These are phyloP conservation scores for Pythium coloratum DNA, from an alignment of 352 stramenopile genomes.

Conservation along the genomic window DNA sequence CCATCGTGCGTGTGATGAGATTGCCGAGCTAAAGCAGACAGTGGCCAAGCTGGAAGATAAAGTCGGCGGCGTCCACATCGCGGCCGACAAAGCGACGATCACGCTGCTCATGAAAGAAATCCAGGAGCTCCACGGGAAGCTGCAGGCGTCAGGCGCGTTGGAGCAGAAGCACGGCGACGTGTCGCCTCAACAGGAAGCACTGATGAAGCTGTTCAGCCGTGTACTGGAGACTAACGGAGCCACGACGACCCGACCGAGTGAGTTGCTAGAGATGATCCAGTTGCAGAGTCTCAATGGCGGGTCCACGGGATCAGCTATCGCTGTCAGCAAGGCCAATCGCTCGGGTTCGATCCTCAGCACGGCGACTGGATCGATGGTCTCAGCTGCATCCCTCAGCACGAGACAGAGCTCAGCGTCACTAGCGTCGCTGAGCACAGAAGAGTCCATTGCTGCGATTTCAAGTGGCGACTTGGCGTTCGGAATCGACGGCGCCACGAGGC, in stretches of 20 bases:
- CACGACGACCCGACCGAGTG: conserved; percentile 19
- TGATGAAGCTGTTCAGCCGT: conserved; percentile 34
- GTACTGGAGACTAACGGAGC: conserved; percentile 40
- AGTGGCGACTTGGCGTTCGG: conserved; percentile 18
- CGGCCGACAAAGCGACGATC: conserved; percentile 68
- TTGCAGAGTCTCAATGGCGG: neutral
- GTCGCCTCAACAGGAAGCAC: conserved; percentile 11
- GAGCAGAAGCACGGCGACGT: neutral
- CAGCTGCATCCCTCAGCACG: neutral
- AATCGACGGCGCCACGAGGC: conserved; percentile 12
- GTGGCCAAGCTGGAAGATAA: conserved; percentile 68
- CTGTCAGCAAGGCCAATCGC: neutral
- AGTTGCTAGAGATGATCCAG: conserved; percentile 35
- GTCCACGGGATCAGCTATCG: neutral
- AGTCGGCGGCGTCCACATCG: conserved; percentile 62
- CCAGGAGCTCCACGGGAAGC: conserved; percentile 43
- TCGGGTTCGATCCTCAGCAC: neutral
- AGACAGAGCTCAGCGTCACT: neutral
- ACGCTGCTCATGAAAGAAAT: conserved; percentile 54
- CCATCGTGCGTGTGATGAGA: conserved; percentile 68
- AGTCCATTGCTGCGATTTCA: neutral
- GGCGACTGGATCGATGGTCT: conserved; percentile 1
- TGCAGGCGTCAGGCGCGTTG: neutral
- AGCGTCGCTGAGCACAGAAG: neutral
- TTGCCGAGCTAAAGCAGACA: conserved; percentile 68